These are phyloP conservation scores for Ramicandelaber brevisporus DNA, from an alignment of 192 early-diverging fungal genomes.

Conservation along the genomic window DNA sequence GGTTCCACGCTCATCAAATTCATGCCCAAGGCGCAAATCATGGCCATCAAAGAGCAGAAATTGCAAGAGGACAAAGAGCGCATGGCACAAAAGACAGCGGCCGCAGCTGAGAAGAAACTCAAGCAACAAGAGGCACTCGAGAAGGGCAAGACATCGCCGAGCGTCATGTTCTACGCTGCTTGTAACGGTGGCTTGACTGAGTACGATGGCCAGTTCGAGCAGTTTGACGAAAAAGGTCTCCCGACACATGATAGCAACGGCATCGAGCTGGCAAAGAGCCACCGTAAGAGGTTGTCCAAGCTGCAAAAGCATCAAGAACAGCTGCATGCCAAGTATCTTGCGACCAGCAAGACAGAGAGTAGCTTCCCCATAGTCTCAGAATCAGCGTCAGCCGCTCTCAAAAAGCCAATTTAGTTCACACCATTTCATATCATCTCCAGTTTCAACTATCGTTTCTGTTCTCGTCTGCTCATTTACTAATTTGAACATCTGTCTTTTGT, in stretches of 20 bases:
- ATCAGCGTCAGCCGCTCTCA: no score
- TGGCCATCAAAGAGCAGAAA: constrained; percentile 38
- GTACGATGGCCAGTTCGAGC: constrained; percentile 19
- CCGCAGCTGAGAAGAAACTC: constrained; percentile 30
- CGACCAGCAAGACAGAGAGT: no score
- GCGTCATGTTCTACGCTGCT: constrained; percentile 67
- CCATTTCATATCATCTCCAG: no score
- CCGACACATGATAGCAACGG: constrained; percentile 68
- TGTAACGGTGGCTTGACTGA: no score
- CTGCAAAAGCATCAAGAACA: constrained; percentile 65
- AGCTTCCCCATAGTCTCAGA: no score
- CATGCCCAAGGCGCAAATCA: no score
- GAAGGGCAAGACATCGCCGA: constrained; percentile 48
- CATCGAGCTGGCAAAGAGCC: constrained; percentile 56
- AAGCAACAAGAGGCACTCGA: constrained; percentile 38
- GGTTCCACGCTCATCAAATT: constrained; percentile 84
- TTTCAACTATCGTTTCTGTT: no score
- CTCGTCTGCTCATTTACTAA: no score
- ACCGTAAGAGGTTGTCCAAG: constrained; percentile 71
- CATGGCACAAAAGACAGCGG: constrained; percentile 33
- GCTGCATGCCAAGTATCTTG: constrained; percentile 71
- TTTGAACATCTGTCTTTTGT: no score
- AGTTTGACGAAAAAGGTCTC: constrained; percentile 64
- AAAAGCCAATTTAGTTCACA: no score
- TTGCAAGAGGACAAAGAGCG: constrained; percentile 34